Evolutionary conservation across 1,139 yeast species (phyloP).

Genomic region (Pichia norvegensis): DNA sequence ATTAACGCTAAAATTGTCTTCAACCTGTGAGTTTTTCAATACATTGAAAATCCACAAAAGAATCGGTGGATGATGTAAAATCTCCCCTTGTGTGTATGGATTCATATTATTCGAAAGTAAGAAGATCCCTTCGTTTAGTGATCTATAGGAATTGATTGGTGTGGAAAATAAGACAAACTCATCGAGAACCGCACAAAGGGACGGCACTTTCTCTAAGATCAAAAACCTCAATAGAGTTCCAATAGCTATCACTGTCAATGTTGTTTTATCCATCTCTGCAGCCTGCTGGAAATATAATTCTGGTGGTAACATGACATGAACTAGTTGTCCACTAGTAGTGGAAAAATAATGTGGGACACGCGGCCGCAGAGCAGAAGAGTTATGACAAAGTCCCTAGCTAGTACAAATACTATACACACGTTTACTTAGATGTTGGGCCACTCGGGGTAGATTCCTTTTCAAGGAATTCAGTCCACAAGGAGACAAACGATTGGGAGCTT

Average conservation of each 20-base stretch:
- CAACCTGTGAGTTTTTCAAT: constrained; percentile 21
- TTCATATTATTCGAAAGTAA: constrained; percentile 52
- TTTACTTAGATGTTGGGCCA: background rate
- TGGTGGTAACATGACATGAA: background rate
- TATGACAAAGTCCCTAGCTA: too few relatives aligned
- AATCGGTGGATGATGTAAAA: constrained; percentile 71
- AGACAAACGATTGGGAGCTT: constrained; percentile 60
- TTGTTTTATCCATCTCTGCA: constrained; percentile 3
- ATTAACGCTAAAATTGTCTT: constrained; percentile 23
- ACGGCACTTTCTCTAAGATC: constrained; percentile 5
- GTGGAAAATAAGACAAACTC: constrained; percentile 71
- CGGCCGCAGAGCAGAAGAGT: too few relatives aligned
- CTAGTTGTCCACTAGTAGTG: background rate
- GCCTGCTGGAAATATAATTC: background rate
- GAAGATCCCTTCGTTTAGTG: constrained; percentile 74
- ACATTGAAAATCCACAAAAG: constrained; percentile 44
- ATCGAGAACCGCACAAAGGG: constrained; percentile 34
- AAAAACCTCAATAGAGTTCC: constrained; percentile 8
- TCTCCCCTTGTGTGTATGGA: constrained; percentile 79
- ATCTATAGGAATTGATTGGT: constrained; percentile 59
- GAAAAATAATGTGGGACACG: background rate
- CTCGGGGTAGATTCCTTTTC: constrained; percentile 52
- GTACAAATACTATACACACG: background rate
- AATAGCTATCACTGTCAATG: constrained; percentile 1
- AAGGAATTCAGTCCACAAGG: constrained; percentile 82